A percentile compares a stretch with the other conserved stretches of the same genome.
Evolutionary conservation across 208 protist genomes (phyloP).

Genomic region (Crithidia expoeki): DNA sequence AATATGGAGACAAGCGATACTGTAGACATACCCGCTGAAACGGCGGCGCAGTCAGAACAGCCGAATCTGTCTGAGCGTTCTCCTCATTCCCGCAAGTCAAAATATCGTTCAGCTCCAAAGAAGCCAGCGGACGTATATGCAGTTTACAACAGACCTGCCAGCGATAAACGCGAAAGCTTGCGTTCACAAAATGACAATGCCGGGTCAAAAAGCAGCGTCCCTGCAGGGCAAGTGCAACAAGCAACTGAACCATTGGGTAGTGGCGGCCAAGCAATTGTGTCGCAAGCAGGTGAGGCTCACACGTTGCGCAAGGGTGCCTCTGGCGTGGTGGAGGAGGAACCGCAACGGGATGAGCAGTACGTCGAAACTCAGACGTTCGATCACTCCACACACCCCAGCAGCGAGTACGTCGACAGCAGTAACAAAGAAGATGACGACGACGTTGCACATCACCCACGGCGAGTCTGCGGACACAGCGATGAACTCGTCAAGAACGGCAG

Average conservation of each 20-base stretch:
- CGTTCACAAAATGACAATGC: background rate
- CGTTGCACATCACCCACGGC: background rate
- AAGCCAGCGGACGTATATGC: background rate
- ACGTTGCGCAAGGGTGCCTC: too few species aligned
- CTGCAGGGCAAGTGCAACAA: too few species aligned
- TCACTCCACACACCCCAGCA: background rate
- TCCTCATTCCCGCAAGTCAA: background rate
- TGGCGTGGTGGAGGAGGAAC: too few species aligned
- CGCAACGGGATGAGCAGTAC: too few species aligned
- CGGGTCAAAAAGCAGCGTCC: background rate
- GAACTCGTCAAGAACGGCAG: background rate
- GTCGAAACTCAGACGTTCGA: too few species aligned
- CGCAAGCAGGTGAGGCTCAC: too few species aligned
- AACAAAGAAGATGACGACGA: background rate
- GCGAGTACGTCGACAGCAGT: background rate
- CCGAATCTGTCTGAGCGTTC: background rate
- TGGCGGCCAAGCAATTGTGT: too few species aligned
- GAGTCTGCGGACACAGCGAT: background rate
- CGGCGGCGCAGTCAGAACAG: background rate
- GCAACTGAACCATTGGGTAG: too few species aligned
- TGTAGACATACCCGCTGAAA: background rate
- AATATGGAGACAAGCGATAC: background rate
- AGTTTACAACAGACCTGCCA: background rate
- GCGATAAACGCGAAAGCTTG: background rate
- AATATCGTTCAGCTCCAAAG: background rate